These are phyloP conservation scores for Pholiota molesta DNA, from an alignment of 768 basidiomycete species.

Conservation along the genomic window DNA sequence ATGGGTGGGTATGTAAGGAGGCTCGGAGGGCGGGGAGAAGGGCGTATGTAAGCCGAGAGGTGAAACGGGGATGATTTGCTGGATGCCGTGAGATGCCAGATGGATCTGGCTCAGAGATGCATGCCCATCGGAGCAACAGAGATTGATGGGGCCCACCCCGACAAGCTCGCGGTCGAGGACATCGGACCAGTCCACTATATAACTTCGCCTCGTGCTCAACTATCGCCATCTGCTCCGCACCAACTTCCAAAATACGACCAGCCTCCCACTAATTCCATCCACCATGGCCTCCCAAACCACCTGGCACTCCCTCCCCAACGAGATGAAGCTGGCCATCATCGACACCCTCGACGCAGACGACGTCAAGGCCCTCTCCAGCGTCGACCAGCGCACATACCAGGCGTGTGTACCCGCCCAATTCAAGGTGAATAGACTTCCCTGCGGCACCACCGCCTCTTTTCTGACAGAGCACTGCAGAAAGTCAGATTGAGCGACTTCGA, in stretches of 20 bases:
- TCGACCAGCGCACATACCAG: constrained; percentile 52
- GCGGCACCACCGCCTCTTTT: constrained; percentile 14
- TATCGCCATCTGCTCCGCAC: neutral
- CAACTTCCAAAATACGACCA: neutral
- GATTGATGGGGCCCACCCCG: neutral
- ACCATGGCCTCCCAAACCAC: constrained; percentile 24
- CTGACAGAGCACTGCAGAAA: constrained; percentile 35
- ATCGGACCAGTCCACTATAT: neutral
- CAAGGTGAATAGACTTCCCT: constrained; percentile 35
- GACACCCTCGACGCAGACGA: constrained; percentile 48
- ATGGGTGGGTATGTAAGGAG: neutral
- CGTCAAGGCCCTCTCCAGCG: constrained; percentile 48
- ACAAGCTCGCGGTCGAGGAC: constrained; percentile 3
- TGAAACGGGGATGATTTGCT: constrained; percentile 4
- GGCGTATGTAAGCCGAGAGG: neutral
- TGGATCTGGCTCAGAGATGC: neutral
- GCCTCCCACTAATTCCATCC: constrained; percentile 1
- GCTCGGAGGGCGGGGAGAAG: neutral
- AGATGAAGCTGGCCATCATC: constrained; percentile 65
- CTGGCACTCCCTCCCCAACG: constrained; percentile 66
- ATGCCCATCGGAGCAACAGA: neutral
- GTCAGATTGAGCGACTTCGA: constrained; percentile 50
- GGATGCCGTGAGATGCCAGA: constrained; percentile 1
- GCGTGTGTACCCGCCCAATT: constrained; percentile 63
- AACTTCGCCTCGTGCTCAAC: neutral